These are phyloP conservation scores for Phytopythium mirpurense DNA, from an alignment of 352 stramenopile species.

Conservation along the genomic window DNA sequence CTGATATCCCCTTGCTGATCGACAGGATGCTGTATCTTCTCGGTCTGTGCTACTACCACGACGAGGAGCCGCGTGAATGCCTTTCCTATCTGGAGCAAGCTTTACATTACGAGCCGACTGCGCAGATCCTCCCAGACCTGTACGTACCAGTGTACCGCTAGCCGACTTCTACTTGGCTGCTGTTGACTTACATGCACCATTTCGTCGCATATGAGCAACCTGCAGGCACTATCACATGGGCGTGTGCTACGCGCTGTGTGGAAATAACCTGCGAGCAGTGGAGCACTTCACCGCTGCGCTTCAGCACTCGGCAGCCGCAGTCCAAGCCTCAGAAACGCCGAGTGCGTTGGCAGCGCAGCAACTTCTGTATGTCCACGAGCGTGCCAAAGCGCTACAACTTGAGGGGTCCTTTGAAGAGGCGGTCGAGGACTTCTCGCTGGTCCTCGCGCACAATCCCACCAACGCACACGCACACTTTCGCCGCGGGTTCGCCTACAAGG, in stretches of 20 bases:
- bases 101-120: constrained; percentile 20
- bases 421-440: constrained; percentile 66
- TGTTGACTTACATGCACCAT: no score
- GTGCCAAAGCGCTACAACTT: constrained; percentile 74
- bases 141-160: constrained; percentile 17
- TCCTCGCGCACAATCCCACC: constrained; percentile 63
- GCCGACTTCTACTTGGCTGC: no score
- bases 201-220: no score
- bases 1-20: no score
- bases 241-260: constrained; percentile 43
- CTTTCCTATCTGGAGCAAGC: constrained; percentile 40
- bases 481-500: constrained; percentile 68
- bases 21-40: constrained; percentile 59
- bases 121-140: constrained; percentile 47
- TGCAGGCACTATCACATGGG: constrained; percentile 71
- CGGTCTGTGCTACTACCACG: constrained; percentile 59
- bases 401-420: constrained; percentile 63
- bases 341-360: not conserved
- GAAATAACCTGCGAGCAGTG: constrained; percentile 53
- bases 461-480: constrained; percentile 84
- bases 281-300: constrained; percentile 56
- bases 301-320: constrained; percentile 14
- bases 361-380: constrained; percentile 61
- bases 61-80: constrained; percentile 36
- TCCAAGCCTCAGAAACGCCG: not conserved